A percentile compares a stretch with the other conserved stretches of the same genome.
Conservation (phyloP, 2,329 filamentous ascomycete genomes). For the Epichloe elymi region DNA sequence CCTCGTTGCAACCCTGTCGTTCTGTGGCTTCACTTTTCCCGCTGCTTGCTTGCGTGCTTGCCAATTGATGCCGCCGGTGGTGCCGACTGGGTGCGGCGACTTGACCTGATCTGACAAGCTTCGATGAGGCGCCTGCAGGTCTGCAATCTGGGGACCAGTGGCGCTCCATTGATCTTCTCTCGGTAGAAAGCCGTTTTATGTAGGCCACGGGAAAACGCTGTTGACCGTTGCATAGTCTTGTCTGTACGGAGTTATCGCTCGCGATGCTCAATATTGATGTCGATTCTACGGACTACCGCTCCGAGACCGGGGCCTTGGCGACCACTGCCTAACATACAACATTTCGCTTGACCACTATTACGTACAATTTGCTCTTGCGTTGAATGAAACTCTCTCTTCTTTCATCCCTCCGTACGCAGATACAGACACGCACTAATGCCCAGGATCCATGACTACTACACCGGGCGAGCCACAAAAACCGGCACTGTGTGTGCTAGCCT, state of each 20-base stretch:
- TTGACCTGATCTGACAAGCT: no score
- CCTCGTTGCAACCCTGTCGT: background rate
- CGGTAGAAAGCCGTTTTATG: no score
- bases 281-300: no score
- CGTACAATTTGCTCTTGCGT: background rate
- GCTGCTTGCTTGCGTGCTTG: no score
- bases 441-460: background rate
- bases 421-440: background rate
- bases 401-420: background rate
- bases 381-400: background rate
- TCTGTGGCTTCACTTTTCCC: background rate
- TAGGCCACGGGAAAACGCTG: no score
- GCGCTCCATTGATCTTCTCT: background rate
- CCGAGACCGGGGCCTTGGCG: background rate
- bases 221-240: no score
- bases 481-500: slow-evolving; percentile 1
- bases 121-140: background rate
- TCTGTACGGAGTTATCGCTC: background rate
- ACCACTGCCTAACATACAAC: background rate
- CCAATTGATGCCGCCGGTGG: background rate
- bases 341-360: background rate
- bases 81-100: background rate
- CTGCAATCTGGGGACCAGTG: background rate
- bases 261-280: no score
- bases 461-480: background rate